Percentiles rank a stretch among this genome's conserved stretches.
Conservation (phyloP, 176 grass and related monocot genomes). For the Bonia amplexicaulis region DNA sequence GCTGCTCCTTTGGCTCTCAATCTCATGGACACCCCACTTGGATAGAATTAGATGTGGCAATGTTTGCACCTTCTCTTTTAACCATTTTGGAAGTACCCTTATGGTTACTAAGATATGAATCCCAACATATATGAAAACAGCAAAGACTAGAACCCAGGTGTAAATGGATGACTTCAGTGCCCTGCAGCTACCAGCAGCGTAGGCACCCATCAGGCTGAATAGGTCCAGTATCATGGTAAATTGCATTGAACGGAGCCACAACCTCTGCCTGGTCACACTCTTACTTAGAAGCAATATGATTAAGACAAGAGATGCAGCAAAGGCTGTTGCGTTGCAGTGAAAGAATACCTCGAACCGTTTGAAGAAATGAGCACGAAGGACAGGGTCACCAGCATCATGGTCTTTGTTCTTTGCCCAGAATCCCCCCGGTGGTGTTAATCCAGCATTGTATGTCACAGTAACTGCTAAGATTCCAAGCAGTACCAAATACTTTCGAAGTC, state of each 20-base stretch:
- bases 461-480: slow-evolving; percentile 36
- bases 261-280: neutral
- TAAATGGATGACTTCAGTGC: slow-evolving; percentile 33
- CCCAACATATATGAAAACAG: slow-evolving; percentile 31
- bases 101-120: slow-evolving; percentile 31
- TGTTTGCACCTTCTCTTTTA: neutral
- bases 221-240: slow-evolving; percentile 45
- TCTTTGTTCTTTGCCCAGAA: neutral
- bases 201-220: slow-evolving; percentile 50
- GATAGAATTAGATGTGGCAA: neutral
- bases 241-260: slow-evolving; percentile 40
- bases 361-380: slow-evolving; percentile 5
- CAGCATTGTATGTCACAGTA: slow-evolving; percentile 46
- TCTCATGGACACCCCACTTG: neutral
- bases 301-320: slow-evolving; percentile 45
- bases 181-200: slow-evolving; percentile 48
- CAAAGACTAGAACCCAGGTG: slow-evolving; percentile 35
- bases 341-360: slow-evolving; percentile 29
- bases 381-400: slow-evolving; percentile 27
- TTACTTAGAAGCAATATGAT: slow-evolving; percentile 61
- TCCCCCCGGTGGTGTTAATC: slow-evolving; percentile 26
- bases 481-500: slow-evolving; percentile 37
- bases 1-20: neutral
- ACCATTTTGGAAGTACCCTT: slow-evolving; percentile 1
- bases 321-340: slow-evolving; percentile 47